Conservation (phyloP, 2,329 filamentous ascomycete species). For the Colletotrichum kahawae region DNA sequence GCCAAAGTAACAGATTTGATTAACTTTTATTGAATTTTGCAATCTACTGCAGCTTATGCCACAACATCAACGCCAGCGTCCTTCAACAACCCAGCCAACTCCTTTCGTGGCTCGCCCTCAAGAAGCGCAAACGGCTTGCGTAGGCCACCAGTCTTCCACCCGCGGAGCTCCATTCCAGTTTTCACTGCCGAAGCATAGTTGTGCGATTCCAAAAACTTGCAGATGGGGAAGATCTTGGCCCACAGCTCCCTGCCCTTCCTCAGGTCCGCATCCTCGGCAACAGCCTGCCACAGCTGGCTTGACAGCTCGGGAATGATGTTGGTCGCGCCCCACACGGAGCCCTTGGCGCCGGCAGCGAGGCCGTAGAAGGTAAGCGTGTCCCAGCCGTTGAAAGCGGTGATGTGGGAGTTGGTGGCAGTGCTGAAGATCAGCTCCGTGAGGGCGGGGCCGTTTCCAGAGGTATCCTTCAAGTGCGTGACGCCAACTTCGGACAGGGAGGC, state of each 20-base stretch:
- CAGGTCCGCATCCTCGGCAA: constrained; percentile 48
- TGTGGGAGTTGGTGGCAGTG: constrained; percentile 31
- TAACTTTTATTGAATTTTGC: background rate
- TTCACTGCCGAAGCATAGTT: constrained; percentile 54
- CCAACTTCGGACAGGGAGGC: constrained; percentile 48
- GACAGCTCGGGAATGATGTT: constrained; percentile 56
- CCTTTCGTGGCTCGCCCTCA: constrained; percentile 31
- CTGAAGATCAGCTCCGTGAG: constrained; percentile 54
- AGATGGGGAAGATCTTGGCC: constrained; percentile 53
- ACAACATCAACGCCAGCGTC: constrained; percentile 41
- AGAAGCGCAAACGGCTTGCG: constrained; percentile 53
- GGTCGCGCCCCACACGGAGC: constrained; percentile 55
- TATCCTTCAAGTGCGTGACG: constrained; percentile 57
- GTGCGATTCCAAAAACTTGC: constrained; percentile 53
- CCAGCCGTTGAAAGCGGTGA: constrained; percentile 58
- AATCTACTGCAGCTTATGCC: background rate
- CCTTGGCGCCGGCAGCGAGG: constrained; percentile 52
- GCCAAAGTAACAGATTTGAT: too few relatives aligned
- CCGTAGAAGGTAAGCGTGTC: constrained; percentile 59
- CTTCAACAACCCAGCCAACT: constrained; percentile 40
- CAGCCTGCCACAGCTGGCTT: constrained; percentile 49
- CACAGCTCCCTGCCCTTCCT: constrained; percentile 49
- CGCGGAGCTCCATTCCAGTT: constrained; percentile 53
- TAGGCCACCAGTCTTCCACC: constrained; percentile 49
- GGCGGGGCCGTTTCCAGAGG: constrained; percentile 54